Conservation (phyloP, 2,329 filamentous ascomycete species). For the Monosporascus cannonballus region DNA sequence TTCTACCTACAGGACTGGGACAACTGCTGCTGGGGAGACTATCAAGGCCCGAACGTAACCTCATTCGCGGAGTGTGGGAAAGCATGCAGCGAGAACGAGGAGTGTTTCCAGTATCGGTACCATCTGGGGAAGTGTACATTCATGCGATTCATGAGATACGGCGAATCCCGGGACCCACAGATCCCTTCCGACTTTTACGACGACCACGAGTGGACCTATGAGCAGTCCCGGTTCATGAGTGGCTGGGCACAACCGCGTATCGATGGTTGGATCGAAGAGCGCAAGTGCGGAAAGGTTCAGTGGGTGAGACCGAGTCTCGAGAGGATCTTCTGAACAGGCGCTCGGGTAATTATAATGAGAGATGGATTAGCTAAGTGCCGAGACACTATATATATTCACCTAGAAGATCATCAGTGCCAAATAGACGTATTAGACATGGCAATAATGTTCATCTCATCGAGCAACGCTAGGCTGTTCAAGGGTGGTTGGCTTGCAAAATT, state of each 20-base stretch:
- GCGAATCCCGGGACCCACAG: conserved; percentile 5
- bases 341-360: neutral
- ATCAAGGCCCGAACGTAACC: conserved; percentile 1
- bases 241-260: conserved; percentile 15
- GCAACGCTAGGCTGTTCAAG: too few relatives aligned
- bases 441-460: too few relatives aligned
- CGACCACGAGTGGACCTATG: neutral
- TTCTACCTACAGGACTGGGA: conserved; percentile 3
- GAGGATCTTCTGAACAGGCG: neutral
- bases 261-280: conserved; percentile 8
- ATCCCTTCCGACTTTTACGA: neutral
- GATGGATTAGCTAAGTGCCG: neutral
- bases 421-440: too few relatives aligned
- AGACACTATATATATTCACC: too few relatives aligned
- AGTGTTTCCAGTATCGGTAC: conserved; percentile 17
- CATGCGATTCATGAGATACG: conserved; percentile 9
- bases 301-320: conserved; percentile 16
- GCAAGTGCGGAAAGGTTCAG: conserved; percentile 8
- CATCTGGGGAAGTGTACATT: conserved; percentile 14
- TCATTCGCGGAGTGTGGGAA: conserved; percentile 11
- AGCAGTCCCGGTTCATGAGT: conserved; percentile 11
- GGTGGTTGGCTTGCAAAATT: too few relatives aligned
- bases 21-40: conserved; percentile 3
- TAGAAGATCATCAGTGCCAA: too few relatives aligned
- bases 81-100: conserved; percentile 11